Conservation (phyloP, 2,329 filamentous ascomycete genomes). For the Cryoendolithus antarcticus region DNA sequence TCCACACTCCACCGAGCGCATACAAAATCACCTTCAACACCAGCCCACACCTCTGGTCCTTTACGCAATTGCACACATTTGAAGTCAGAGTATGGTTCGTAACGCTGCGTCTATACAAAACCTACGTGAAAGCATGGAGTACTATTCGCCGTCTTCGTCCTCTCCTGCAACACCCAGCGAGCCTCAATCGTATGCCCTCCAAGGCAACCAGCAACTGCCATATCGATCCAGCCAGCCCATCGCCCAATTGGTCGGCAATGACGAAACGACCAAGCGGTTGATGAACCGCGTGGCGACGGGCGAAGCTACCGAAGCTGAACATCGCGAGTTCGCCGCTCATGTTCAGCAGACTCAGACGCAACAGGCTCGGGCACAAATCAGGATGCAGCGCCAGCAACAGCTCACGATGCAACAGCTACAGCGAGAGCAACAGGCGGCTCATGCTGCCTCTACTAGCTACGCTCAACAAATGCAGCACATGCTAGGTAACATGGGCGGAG, state of each 20-base stretch:
- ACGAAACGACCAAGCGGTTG: conserved; percentile 12
- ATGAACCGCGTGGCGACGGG: conserved; percentile 16
- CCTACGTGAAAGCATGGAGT: conserved; percentile 13
- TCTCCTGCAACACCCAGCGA: neutral
- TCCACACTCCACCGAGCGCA: neutral
- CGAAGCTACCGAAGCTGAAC: conserved; percentile 10
- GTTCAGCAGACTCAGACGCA: conserved; percentile 4
- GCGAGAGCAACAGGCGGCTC: neutral
- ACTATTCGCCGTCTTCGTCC: conserved; percentile 2
- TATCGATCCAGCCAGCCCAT: conserved; percentile 2
- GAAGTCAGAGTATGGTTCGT: conserved; percentile 14
- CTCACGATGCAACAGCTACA: neutral
- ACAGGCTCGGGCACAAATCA: neutral
- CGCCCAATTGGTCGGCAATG: conserved; percentile 10
- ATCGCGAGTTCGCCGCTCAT: conserved; percentile 9
- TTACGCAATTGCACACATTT: neutral
- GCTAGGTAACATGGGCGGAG: no score
- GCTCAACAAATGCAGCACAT: no score
- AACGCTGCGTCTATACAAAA: conserved; percentile 17
- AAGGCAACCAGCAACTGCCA: neutral
- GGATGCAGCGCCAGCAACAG: neutral
- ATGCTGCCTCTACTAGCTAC: no score
- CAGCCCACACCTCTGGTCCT: neutral
- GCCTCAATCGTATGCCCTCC: neutral
- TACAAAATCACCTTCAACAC: neutral